Evolutionary conservation across 106 monocot species (phyloP), one percentile per base, ranked within the genome.

Genomic region (Apostasia ramifera): DNA sequence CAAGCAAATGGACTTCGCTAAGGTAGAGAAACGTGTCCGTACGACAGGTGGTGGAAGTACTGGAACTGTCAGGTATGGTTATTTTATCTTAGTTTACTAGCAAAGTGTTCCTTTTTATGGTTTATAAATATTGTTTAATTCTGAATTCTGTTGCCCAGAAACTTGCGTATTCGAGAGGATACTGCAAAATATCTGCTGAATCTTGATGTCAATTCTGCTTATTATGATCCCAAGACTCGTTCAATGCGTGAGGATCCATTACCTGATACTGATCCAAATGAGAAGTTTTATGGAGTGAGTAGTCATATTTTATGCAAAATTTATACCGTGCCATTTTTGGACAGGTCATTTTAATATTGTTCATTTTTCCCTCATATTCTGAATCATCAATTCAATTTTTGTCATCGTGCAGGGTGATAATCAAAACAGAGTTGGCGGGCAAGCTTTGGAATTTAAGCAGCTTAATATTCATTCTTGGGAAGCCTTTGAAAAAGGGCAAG

Each of bases 11-110:
- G 97, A 98, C 64, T 98, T 98, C 78, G 97, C 97, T 5, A 98
- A 92, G 69, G 92, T 98, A 14, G 97, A 98, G 81, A 98, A 98
- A 62, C 89, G 92, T 85, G 97, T 92, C 0, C 84, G 92, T 7
- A 98, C 97, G 2, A 97, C 97, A 7, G 97, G 92, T 71, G 92
- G 97, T 78, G 97, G 97, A 58, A 97, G 97, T 72, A 97, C 97
- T 6, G 97, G 97, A 77, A 97, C 97, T 65, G 97, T 97, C 47
- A 95, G 94, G 94, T 89, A 74, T 47, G 53, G 39, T 53, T 58
- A 40, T 15, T 42, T 49, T 41, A 13, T 61, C 8, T 14, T 44
- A 50, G 41, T 59, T n/a, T 26, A 38, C 37, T 44, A 6, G 4
- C 4, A 6, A 6, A 10, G 7, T 52, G 7, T 4, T 52, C 10